Evolutionary conservation across 148 eudicot genomes (phyloP), one percentile per base, ranked within the genome.

Genomic region (Suaeda aralocaspica): DNA sequence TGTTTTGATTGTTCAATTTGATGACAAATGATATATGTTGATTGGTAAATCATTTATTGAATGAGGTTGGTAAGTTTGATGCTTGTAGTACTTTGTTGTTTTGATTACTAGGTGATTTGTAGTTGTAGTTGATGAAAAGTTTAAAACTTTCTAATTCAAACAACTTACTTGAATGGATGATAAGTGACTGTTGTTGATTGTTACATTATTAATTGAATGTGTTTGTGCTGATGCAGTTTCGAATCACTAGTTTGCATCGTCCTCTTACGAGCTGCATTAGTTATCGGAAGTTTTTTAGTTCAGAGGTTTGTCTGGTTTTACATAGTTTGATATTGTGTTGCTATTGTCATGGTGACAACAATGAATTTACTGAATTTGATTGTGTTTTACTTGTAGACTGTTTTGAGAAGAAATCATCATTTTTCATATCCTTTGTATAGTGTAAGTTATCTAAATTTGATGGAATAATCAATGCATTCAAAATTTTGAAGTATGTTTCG

Each of bases 271-370:
- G 62, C 70, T 53, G 80, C 53, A 69, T 78, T 24, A 74, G 74
- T 70, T 78, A 76, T 72, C 84, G 84, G 44, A 69, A 74, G 57
- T 82, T 70, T 57, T 63, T 56, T 51, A 74, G 66, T 74, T 81
- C 78, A 39, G 77, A 88, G 98, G 98, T 90, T 69, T 72, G 82
- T 65, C 44, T 39, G 22, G 30, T 57, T 58, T 21, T 29, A 3
- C 19, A 22, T 55, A 1, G 26, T 8, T n/a, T 66, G 50, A 58
- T 25, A n/a, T 61, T 28, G 26, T 19, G 22, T 63, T 42, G 39
- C 45, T 41, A 21, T 62, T n/a, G 26, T 56, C 25, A 50, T 9
- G 39, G 65, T 51, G 25, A 44, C 13, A 34, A 15, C 16, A n/a
- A n/a, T n/a, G n/a, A 18, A 14, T 57, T 48, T 57, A 39, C 52